Evolutionary conservation across 1,284 basidiomycete genomes (phyloP), one percentile per base, ranked within the genome.

Genomic region (Ganoderma sp.): DNA sequence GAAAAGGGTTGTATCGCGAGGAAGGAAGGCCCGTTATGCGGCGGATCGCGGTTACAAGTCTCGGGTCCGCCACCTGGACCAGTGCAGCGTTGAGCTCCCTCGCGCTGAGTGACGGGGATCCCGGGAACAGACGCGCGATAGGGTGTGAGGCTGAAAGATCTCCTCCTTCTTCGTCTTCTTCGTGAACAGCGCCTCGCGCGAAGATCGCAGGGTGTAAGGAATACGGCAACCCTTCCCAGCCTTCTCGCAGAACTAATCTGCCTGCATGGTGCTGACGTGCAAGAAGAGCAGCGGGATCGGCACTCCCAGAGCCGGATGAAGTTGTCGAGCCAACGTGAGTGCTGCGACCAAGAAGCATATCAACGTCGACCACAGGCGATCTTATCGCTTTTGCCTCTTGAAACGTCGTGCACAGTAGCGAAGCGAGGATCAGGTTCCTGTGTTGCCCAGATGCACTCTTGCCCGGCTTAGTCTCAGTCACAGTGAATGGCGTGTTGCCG

Each of bases 291-390:
- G 32, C 28, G 34, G 28, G 8, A 34, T 32, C 48, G 22, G 48
- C 22, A 52, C 12, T 52, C 12, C 48, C 52, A 56, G 32, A 37
- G 45, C 43, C n/a, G 37, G 61, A 19, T 15, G 19, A 32, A 37
- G 32, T 19, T n/a, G 19, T 12, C 6, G 19, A 62, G 10, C 32
- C 32, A 62, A 32, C 19, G 7, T 25, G 34, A 48, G 61, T 19
- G 54, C 25, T 8, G 25, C 28, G 58, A 9, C 37, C 54, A 39
- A 74, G 61, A 34, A 78, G 65, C 3, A 65, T 65, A 32, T 68
- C 67, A 32, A 74, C 72, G 62, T 77, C 76, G 52, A 78, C 64
- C 41, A 76, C 68, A 34, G 76, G 78, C 48, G 76, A 63, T 25
- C 72, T 62, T 43, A 65, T 54, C 34, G 60, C 57, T 22, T 67